Conservation (phyloP, 352 stramenopile species). For the Globisporangium abappressorium region DNA sequence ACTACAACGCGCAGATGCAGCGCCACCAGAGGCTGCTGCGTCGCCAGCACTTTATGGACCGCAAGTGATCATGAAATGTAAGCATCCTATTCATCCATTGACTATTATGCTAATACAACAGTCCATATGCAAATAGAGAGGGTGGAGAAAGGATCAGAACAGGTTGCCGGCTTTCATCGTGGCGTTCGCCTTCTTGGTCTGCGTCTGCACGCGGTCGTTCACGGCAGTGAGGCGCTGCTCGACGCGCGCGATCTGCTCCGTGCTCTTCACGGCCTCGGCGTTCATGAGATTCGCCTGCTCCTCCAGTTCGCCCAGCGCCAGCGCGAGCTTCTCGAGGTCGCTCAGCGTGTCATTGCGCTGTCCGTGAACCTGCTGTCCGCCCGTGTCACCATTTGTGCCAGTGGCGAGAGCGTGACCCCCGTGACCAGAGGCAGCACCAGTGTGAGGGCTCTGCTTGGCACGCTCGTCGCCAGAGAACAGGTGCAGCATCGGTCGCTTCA, state of each 20-base stretch:
- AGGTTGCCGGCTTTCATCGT: slow-evolving; percentile 38
- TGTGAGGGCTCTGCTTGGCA: slow-evolving; percentile 16
- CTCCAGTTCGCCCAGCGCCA: slow-evolving; percentile 66
- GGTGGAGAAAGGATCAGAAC: slow-evolving; percentile 26
- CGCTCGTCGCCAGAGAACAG: slow-evolving; percentile 52
- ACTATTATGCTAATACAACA: not conserved
- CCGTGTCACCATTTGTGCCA: too few species aligned
- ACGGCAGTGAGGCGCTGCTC: slow-evolving; percentile 62
- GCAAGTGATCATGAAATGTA: slow-evolving; percentile 37
- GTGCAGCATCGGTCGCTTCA: slow-evolving; percentile 69
- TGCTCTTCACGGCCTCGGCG: slow-evolving; percentile 59
- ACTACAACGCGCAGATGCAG: slow-evolving; percentile 67
- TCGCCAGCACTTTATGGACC: slow-evolving; percentile 87
- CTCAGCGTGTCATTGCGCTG: slow-evolving; percentile 21
- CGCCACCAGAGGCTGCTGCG: slow-evolving; percentile 76
- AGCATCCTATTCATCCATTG: not conserved
- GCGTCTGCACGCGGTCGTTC: slow-evolving; percentile 62
- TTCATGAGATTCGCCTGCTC: slow-evolving; percentile 67
- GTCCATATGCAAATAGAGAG: slow-evolving; percentile 8
- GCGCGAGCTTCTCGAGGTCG: slow-evolving; percentile 60
- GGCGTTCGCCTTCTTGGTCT: slow-evolving; percentile 62
- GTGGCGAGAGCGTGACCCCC: too few species aligned
- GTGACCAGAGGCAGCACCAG: not conserved
- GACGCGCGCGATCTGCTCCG: slow-evolving; percentile 71
- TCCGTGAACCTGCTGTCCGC: not conserved